Percentiles rank a stretch among this genome's conserved stretches.
phyloP scores from a whole-genome alignment of 2,329 filamentous ascomycete species.

The Penicillium sp. region DNA sequence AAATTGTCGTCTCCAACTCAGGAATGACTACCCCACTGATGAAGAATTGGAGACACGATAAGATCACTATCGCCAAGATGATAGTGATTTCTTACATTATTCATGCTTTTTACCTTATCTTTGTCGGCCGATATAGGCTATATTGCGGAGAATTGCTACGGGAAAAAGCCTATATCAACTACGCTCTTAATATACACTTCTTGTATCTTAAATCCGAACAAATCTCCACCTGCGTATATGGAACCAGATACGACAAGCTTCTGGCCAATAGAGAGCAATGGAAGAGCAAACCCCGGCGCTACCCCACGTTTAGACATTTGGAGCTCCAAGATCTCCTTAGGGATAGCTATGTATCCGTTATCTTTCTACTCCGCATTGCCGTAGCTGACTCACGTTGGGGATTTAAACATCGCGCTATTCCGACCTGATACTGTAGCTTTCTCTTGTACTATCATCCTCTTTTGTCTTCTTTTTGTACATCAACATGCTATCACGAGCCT shows the following conservation, averaged over 20 bases:
- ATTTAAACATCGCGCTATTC: neutral
- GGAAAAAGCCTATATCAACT: no score
- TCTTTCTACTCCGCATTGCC: neutral
- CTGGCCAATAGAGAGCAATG: neutral
- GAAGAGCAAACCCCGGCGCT: neutral
- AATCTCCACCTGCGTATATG: no score
- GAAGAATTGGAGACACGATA: neutral
- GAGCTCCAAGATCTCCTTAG: neutral
- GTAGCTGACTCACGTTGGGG: neutral
- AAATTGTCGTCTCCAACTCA: neutral
- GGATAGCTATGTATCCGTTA: neutral
- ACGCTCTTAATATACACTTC: no score
- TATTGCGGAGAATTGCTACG: no score
- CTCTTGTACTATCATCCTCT: neutral
- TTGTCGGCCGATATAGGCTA: neutral
- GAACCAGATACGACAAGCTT: no score
- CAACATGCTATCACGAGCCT: neutral
- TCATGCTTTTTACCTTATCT: neutral
- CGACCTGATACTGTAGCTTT: neutral
- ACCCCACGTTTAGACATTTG: neutral
- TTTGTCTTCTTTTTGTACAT: neutral
- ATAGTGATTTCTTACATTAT: neutral
- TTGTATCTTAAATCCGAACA: no score
- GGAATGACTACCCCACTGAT: neutral
- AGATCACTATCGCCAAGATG: neutral